Percentiles rank a stretch among this genome's conserved stretches.
Evolutionary conservation across 805 yeast genomes (phyloP).

Genomic region (Candida nonsorbophila): DNA sequence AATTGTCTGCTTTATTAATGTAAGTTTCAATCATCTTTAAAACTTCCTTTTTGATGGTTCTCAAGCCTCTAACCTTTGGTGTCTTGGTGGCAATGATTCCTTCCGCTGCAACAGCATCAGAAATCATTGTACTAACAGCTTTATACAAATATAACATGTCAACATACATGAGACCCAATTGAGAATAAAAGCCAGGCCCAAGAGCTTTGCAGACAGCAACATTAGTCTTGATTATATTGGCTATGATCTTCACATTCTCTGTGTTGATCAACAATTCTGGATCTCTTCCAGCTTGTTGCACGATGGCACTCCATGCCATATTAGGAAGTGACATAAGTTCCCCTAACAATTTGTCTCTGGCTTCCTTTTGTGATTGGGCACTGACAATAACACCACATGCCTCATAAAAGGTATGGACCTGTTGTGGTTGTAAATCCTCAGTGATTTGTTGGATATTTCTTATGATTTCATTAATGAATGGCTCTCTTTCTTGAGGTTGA

Average conservation of each 20-base stretch:
- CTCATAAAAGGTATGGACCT: conserved; percentile 94
- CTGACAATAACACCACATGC: conserved; percentile 93
- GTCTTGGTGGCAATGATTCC: conserved; percentile 91
- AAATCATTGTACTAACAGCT: conserved; percentile 84
- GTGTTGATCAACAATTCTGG: conserved; percentile 71
- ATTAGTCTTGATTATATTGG: conserved; percentile 91
- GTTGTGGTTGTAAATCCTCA: conserved; percentile 92
- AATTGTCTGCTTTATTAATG: conserved; percentile 78
- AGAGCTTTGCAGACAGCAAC: conserved; percentile 92
- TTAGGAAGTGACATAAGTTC: conserved; percentile 91
- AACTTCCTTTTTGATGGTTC: conserved; percentile 94
- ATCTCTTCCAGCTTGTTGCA: conserved; percentile 77
- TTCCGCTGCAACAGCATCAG: conserved; percentile 69
- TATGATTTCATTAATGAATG: conserved; percentile 88
- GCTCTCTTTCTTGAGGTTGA: conserved; percentile 81
- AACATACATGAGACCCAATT: conserved; percentile 77
- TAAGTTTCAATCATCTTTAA: conserved; percentile 85
- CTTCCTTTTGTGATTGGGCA: conserved; percentile 69
- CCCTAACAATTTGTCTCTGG: conserved; percentile 64
- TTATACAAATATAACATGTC: conserved; percentile 87
- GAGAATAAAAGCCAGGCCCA: conserved; percentile 88
- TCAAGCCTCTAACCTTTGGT: conserved; percentile 88
- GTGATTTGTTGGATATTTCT: conserved; percentile 79
- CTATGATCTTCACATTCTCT: conserved; percentile 87
- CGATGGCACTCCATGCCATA: conserved; percentile 89